Evolutionary conservation across 225 moss, liverwort and hornwort species (phyloP), one percentile per base, ranked within the genome.

Genomic region (Marchantia polymorpha): DNA sequence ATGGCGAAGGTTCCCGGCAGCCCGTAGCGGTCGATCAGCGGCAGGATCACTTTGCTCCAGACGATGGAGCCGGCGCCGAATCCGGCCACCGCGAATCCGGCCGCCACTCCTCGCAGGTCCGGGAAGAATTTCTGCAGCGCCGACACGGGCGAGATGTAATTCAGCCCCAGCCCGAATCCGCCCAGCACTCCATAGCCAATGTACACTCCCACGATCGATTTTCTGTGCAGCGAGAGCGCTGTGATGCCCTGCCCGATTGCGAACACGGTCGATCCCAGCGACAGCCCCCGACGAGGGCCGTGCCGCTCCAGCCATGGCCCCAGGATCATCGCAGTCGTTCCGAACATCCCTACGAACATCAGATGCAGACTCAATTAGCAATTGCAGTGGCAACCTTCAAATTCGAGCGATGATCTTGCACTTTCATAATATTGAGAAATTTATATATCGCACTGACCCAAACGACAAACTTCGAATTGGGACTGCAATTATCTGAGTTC

Each of bases 41-140:
- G 91, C 7, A 92, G 64, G 65, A 88, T 81, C 10, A 84, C 82
- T 68, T 91, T 91, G 71, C 90, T 85, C 91, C 92, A 91, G 9
- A 89, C 91, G 7, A 90, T 83, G 22, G 92, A 5, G 2, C 92
- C 92, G 0, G 90, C 92, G 20, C 92, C 92, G 50, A 92, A 92
- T 19, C 92, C 92, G 9, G 90, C 90, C 7, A 92, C 91, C 0
- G 92, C 91, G 39, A 92, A 91, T 15, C 92, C 92, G 19, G 91
- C 81, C 0, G 91, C 92, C 0, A 92, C 84, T 0, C 92, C 92
- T 58, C 91, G 75, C 58, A 59, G 81, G 64, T 92, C 92, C 0
- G 92, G 92, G 78, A 92, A 92, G 74, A 83, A 92, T n/a, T 92
- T 92, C 81, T 91, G 91, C 12, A 92, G 85, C 15, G 91, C 90